These are phyloP conservation scores for Boletus sp. DNA, from an alignment of 768 basidiomycete species.

Conservation along the genomic window DNA sequence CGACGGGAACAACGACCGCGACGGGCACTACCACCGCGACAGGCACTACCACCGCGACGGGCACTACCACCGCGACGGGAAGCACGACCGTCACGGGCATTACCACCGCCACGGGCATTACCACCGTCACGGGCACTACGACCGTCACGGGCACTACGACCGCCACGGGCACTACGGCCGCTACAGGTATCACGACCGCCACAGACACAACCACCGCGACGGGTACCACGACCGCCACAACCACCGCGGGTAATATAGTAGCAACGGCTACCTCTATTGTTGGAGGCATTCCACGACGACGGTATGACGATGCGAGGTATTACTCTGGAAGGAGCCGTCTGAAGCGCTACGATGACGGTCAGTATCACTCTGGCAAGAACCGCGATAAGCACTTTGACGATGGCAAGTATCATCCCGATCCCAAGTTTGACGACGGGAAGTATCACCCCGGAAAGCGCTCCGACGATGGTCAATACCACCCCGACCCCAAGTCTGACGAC, in stretches of 20 bases:
- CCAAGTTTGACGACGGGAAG: constrained; percentile 5
- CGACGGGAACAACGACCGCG: background rate
- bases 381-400: background rate
- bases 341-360: constrained; percentile 10
- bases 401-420: constrained; percentile 4
- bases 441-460: constrained; percentile 2
- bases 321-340: background rate
- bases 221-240: background rate
- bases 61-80: accelerated
- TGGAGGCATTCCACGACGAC: background rate
- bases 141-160: background rate
- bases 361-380: constrained; percentile 9
- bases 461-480: constrained; percentile 20
- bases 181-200: background rate
- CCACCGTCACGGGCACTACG: background rate
- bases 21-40: background rate
- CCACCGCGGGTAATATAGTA: background rate
- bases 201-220: background rate
- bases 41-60: background rate
- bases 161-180: background rate
- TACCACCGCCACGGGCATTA: background rate
- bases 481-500: background rate
- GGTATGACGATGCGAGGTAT: background rate
- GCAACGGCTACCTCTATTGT: background rate
- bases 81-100: background rate